Conservation (phyloP, 2,329 filamentous ascomycete species). For the Nemania bipapillata region DNA sequence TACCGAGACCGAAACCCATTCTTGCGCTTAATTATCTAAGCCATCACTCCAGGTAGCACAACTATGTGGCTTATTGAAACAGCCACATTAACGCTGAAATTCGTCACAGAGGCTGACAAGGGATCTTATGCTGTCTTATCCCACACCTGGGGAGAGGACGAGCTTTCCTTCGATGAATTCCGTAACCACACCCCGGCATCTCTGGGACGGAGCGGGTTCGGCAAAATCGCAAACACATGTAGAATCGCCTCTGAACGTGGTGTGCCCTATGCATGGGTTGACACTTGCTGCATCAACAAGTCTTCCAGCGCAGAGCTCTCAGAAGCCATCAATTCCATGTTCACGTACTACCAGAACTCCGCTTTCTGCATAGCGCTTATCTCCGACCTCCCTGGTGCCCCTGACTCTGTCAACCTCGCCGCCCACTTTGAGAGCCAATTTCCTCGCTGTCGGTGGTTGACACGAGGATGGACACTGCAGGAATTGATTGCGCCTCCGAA, state of each 20-base stretch:
- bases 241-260: conserved; percentile 8
- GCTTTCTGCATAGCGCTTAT: conserved; percentile 23
- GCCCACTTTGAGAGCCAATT: conserved; percentile 3
- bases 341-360: conserved; percentile 17
- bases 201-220: neutral
- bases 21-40: neutral
- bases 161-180: conserved; percentile 24
- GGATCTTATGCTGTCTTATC: conserved; percentile 29
- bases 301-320: conserved; percentile 29
- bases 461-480: conserved; percentile 11
- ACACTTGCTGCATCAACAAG: conserved; percentile 33
- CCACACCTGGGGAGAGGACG: conserved; percentile 28
- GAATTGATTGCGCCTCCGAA: conserved; percentile 19
- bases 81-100: conserved; percentile 11
- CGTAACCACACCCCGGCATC: neutral
- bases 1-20: neutral
- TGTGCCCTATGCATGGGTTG: conserved; percentile 25
- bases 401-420: neutral
- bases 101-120: conserved; percentile 12
- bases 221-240: conserved; percentile 14
- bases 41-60: neutral
- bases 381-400: conserved; percentile 12
- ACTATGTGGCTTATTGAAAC: conserved; percentile 30
- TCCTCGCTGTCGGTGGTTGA: conserved; percentile 21
- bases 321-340: conserved; percentile 31